Conservation (phyloP, 495 filamentous ascomycete genomes). For the Penicillium odoratum region DNA sequence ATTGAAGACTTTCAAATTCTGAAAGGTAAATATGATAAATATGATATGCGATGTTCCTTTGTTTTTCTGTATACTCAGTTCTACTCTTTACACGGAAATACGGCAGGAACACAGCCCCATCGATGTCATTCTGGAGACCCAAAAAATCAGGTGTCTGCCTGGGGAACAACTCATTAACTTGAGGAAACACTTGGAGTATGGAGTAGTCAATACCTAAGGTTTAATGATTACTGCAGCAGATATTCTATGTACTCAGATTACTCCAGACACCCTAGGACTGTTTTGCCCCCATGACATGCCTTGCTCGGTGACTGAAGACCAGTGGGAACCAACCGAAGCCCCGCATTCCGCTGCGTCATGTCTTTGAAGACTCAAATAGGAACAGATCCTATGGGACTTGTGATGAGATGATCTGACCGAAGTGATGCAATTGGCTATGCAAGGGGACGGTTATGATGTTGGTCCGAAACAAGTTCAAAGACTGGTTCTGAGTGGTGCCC, state of each 20-base stretch:
- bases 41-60: not conserved
- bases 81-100: not conserved
- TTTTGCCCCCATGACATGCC: slow-evolving; percentile 12
- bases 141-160: not conserved
- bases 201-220: no score
- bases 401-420: slow-evolving; percentile 9
- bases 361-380: slow-evolving; percentile 4
- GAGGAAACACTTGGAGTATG: slow-evolving; percentile 1
- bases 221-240: no score
- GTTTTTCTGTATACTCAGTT: not conserved
- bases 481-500: slow-evolving; percentile 14
- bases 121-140: slow-evolving; percentile 22
- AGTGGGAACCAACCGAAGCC: slow-evolving; percentile 25
- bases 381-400: not conserved
- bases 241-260: no score
- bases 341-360: slow-evolving; percentile 29
- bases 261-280: no score
- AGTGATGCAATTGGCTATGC: slow-evolving; percentile 23
- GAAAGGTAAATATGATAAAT: not conserved
- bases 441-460: slow-evolving; percentile 18
- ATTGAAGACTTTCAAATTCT: no score
- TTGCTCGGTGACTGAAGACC: slow-evolving; percentile 12
- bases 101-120: slow-evolving; percentile 22
- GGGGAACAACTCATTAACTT: not conserved
- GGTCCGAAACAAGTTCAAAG: slow-evolving; percentile 10